phyloP scores from a whole-genome alignment of 257 asterid species.

The Eucommia ulmoides region DNA sequence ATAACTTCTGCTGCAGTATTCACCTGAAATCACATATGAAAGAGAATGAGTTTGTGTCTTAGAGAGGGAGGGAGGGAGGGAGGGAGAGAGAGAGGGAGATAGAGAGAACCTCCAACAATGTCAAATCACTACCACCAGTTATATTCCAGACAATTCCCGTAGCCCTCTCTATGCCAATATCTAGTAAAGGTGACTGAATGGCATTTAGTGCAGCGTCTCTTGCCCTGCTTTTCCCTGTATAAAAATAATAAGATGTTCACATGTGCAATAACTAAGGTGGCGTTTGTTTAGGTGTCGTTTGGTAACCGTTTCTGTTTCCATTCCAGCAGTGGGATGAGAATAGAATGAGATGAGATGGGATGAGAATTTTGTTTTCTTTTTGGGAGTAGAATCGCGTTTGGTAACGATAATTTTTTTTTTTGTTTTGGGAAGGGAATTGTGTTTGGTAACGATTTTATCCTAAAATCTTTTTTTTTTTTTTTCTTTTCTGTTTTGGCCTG shows the following conservation, averaged over 20 bases:
- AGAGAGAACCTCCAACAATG: conserved; percentile 68
- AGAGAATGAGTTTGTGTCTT: background rate
- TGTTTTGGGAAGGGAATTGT: too few relatives aligned
- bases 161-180: conserved; percentile 88
- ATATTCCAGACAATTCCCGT: conserved; percentile 98
- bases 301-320: too few relatives aligned
- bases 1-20: conserved; percentile 95
- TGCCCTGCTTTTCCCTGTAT: conserved; percentile 85
- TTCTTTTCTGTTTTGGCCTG: too few relatives aligned
- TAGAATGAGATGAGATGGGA: too few relatives aligned
- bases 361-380: too few relatives aligned
- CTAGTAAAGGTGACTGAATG: conserved; percentile 80
- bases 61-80: background rate
- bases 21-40: conserved; percentile 33
- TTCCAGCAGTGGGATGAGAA: too few relatives aligned
- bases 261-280: too few relatives aligned
- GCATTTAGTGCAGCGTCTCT: conserved; percentile 93
- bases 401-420: too few relatives aligned
- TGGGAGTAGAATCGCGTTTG: too few relatives aligned
- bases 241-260: conserved; percentile 8
- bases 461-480: too few relatives aligned
- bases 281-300: too few relatives aligned
- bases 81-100: conserved; percentile 6
- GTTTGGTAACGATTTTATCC: too few relatives aligned
- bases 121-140: conserved; percentile 87